phyloP scores from a whole-genome alignment of 164 flowering plant species.

The Vitis cinerea region DNA sequence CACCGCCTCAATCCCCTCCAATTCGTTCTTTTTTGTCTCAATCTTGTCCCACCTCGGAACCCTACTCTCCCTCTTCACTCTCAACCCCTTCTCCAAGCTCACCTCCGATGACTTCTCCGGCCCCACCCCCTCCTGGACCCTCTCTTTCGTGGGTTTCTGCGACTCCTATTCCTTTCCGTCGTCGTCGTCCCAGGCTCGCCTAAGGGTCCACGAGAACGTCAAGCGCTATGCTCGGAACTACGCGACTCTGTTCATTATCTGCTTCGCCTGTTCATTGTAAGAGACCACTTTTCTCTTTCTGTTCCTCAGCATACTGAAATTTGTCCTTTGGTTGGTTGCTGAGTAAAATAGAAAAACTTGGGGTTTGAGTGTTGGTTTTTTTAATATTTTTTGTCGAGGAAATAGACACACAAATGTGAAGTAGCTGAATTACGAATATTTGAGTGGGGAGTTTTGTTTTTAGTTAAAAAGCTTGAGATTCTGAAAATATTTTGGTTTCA shows the following conservation, averaged over 20 bases:
- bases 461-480: too few relatives aligned
- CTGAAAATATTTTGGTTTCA: too few relatives aligned
- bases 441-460: too few relatives aligned
- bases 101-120: conserved; percentile 60
- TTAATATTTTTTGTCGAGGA: not conserved
- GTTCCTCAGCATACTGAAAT: not conserved
- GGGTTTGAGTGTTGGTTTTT: not conserved
- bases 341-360: not conserved
- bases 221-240: conserved; percentile 85
- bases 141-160: conserved; percentile 47
- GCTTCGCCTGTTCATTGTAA: conserved; percentile 77
- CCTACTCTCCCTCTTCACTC: conserved; percentile 60
- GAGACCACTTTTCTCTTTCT: conserved; percentile 10
- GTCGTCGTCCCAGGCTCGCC: conserved; percentile 57
- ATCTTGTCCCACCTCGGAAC: conserved; percentile 37
- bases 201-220: conserved; percentile 83
- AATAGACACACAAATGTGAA: too few relatives aligned
- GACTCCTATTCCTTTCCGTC: conserved; percentile 77
- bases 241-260: conserved; percentile 48
- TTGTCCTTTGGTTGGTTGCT: not conserved
- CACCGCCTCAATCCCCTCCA: conserved; percentile 4
- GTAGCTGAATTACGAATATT: too few relatives aligned
- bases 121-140: conserved; percentile 72
- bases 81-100: conserved; percentile 87
- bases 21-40: conserved; percentile 18